A percentile compares a stretch with the other conserved stretches of the same genome.
phyloP scores from a whole-genome alignment of 2,329 filamentous ascomycete species.

The Stromatinia cepivora region DNA sequence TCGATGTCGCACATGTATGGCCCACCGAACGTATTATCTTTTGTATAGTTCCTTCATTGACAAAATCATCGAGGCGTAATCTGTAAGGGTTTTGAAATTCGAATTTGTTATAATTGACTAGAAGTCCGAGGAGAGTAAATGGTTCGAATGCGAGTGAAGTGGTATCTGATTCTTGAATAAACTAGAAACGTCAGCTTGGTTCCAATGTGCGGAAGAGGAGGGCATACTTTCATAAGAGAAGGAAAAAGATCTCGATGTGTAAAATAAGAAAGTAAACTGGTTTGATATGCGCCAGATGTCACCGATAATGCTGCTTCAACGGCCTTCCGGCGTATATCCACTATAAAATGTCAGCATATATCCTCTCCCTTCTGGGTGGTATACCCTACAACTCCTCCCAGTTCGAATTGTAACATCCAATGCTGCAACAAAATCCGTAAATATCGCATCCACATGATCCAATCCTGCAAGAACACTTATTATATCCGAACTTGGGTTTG shows the following conservation, averaged over 20 bases:
- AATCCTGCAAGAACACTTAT: constrained; percentile 87
- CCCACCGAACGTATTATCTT: constrained; percentile 79
- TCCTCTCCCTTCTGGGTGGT: background rate
- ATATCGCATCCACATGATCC: constrained; percentile 81
- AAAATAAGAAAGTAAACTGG: constrained; percentile 89
- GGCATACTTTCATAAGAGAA: constrained; percentile 81
- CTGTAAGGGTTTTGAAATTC: constrained; percentile 97
- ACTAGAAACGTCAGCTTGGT: constrained; percentile 49
- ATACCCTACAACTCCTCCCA: constrained; percentile 66
- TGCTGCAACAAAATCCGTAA: constrained; percentile 82
- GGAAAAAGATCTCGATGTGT: constrained; percentile 94
- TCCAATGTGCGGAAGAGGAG: background rate
- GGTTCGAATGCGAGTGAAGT: constrained; percentile 66
- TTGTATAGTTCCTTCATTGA: constrained; percentile 84
- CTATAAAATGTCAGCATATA: constrained; percentile 48
- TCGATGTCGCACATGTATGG: constrained; percentile 64
- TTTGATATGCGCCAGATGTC: constrained; percentile 92
- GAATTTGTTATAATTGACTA: constrained; percentile 99
- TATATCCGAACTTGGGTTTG: constrained; percentile 92
- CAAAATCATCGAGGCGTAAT: constrained; percentile 87
- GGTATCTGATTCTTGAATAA: constrained; percentile 75
- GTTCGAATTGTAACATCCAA: constrained; percentile 82
- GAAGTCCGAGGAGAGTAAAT: constrained; percentile 78
- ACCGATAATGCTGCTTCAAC: constrained; percentile 80
- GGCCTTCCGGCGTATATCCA: constrained; percentile 74